Percentiles rank a stretch among this genome's conserved stretches.
Conservation (phyloP, 306 rosid genomes). For the Bauhinia variegata region DNA sequence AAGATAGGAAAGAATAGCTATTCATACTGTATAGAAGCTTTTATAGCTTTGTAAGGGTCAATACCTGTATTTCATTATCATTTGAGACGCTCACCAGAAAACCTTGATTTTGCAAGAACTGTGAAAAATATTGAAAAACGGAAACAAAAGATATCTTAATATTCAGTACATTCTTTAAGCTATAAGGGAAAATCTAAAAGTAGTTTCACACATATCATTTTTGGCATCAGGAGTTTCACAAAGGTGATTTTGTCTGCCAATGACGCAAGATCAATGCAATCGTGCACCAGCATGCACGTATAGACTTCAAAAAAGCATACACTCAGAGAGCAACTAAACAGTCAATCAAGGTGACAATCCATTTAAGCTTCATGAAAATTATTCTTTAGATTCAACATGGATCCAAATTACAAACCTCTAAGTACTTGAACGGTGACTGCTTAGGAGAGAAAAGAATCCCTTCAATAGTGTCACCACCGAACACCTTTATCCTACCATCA, state of each 20-base stretch:
- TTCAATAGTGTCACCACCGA: conserved; percentile 80
- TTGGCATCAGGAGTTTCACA: conserved; percentile 27
- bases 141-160: conserved; percentile 19
- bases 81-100: conserved; percentile 74
- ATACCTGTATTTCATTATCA: conserved; percentile 86
- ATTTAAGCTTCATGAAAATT: conserved; percentile 6
- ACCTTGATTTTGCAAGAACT: conserved; percentile 93
- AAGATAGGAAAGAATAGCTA: conserved; percentile 27
- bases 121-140: conserved; percentile 29
- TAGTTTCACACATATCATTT: conserved; percentile 11
- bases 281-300: background rate
- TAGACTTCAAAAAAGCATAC: conserved; percentile 15
- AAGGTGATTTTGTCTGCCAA: conserved; percentile 9
- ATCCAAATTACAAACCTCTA: conserved; percentile 64
- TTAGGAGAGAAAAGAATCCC: conserved; percentile 71
- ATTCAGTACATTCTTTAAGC: conserved; percentile 17
- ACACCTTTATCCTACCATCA: conserved; percentile 90
- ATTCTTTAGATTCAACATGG: conserved; percentile 5
- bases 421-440: conserved; percentile 59
- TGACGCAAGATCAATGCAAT: conserved; percentile 18
- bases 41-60: conserved; percentile 1
- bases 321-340: conserved; percentile 17
- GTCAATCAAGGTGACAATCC: background rate
- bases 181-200: conserved; percentile 1
- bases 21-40: conserved; percentile 26